Evolutionary conservation across 2,329 filamentous ascomycete species (phyloP), one percentile per base, ranked within the genome.

Genomic region (Pseudogymnoascus sp.): DNA sequence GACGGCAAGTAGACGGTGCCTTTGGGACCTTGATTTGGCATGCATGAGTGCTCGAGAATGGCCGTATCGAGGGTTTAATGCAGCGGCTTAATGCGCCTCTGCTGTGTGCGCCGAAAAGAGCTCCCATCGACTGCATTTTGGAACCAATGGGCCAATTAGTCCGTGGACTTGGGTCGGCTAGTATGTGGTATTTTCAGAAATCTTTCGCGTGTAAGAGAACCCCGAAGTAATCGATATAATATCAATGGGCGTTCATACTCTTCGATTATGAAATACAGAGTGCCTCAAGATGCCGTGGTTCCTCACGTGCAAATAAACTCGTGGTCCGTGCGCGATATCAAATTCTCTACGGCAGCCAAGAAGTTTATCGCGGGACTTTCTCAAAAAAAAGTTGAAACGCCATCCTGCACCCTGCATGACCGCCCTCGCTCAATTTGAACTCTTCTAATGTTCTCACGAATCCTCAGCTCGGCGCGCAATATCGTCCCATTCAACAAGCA

Each of bases 361-460:
- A 56, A 56, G 15, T 33, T 33, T 56, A 56, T 56, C 46, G 46
- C 26, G 46, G 46, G 46, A 56, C 26, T 33, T 56, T 56, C 29
- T 33, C 29, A 33, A 56, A 56, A 56, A 56, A 56, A 56, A 56
- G 50, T 56, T 56, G 50, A 56, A 56, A 21, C 50, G 50, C 50
- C 29, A 13, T 56, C 50, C 50, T 56, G 50, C 50, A 56, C 50
- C 50, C 50, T 56, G 50, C 50, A 56, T 56, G 50, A 56, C 29
- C 9, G 50, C 26, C 23, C 35, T 62, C 42, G 29, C 60, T 31
- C 60, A 62, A 33, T 17, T 10, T n/a, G 15, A 60, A 60, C 35
- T 56, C 40, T 33, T 35, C 61, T 60, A 63, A 63, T 63, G 61
- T 50, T 63, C 44, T 63, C 61, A 40, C 38, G 61, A 59, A 33